Percentiles rank a stretch among this genome's conserved stretches.
phyloP scores from a whole-genome alignment of 768 basidiomycete genomes.

The Pleurotus sapidus region DNA sequence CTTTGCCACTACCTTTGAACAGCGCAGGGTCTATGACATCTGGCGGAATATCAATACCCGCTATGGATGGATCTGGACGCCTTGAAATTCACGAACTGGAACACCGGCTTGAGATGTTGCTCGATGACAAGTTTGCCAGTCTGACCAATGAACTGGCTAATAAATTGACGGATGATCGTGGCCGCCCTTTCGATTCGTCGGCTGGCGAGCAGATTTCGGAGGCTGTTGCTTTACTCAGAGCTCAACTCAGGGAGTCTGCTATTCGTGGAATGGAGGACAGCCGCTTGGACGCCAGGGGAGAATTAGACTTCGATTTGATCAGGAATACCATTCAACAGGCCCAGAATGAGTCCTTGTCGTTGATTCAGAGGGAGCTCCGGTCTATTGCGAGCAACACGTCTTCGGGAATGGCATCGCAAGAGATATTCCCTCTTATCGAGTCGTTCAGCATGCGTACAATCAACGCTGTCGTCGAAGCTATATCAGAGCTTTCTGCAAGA shows the following conservation, averaged over 20 bases:
- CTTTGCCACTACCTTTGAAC: constrained; percentile 53
- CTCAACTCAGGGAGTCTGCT: constrained; percentile 64
- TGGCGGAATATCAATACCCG: constrained; percentile 39
- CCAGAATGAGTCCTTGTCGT: constrained; percentile 54
- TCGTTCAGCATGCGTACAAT: constrained; percentile 56
- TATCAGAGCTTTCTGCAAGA: constrained; percentile 53
- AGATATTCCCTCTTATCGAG: constrained; percentile 49
- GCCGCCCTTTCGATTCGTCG: constrained; percentile 32
- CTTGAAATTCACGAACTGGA: constrained; percentile 62
- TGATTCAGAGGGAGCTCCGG: constrained; percentile 60
- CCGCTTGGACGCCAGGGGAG: constrained; percentile 70
- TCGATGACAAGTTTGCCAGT: constrained; percentile 67
- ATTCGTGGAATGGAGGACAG: constrained; percentile 55
- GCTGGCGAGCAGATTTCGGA: constrained; percentile 65
- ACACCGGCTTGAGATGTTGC: constrained; percentile 54
- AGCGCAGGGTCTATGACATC: constrained; percentile 40
- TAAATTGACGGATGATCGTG: constrained; percentile 19
- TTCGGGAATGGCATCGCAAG: constrained; percentile 20
- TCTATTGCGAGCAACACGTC: constrained; percentile 31
- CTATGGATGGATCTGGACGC: constrained; percentile 50
- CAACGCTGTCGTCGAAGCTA: constrained; percentile 56
- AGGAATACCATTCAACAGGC: constrained; percentile 67
- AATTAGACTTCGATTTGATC: constrained; percentile 76
- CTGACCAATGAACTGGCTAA: constrained; percentile 39
- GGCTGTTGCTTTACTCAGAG: constrained; percentile 62